A percentile compares a stretch with the other conserved stretches of the same genome.
phyloP scores from a whole-genome alignment of 1,284 basidiomycete species.

The Puccinia hordei region DNA sequence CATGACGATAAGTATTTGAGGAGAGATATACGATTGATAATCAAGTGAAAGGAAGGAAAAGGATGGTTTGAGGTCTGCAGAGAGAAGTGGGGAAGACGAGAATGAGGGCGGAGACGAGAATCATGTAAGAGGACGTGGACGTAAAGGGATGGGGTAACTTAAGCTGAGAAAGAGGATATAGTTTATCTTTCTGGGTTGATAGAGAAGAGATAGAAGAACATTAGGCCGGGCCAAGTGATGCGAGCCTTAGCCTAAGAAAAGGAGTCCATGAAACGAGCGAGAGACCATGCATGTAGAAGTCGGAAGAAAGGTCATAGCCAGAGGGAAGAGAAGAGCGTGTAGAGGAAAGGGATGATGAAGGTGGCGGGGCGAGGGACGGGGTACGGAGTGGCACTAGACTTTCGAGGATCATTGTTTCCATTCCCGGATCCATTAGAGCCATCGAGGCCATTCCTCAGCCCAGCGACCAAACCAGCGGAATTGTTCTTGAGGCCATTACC shows the following conservation, averaged over 20 bases:
- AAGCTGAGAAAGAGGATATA: neutral
- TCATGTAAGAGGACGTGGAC: no score
- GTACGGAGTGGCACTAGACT: no score
- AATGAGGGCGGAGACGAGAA: neutral
- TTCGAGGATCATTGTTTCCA: slow-evolving; percentile 68
- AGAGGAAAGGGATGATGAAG: no score
- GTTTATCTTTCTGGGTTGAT: neutral
- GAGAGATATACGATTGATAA: no score
- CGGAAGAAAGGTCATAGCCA: neutral
- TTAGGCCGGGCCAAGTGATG: no score
- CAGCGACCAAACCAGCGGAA: neutral
- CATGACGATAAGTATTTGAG: no score
- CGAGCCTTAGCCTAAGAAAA: no score
- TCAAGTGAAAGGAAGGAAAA: no score
- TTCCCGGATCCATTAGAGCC: neutral
- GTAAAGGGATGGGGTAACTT: neutral
- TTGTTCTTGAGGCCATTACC: neutral
- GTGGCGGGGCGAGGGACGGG: no score
- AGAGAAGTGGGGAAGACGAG: neutral
- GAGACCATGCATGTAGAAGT: neutral
- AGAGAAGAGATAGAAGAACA: neutral
- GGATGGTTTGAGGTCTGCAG: no score
- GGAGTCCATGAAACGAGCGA: neutral
- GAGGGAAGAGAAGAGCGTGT: slow-evolving; percentile 66
- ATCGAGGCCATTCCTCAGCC: neutral